Evolutionary conservation across 345 rosid genomes (phyloP).

Genomic region (Aethionema arabicum): DNA sequence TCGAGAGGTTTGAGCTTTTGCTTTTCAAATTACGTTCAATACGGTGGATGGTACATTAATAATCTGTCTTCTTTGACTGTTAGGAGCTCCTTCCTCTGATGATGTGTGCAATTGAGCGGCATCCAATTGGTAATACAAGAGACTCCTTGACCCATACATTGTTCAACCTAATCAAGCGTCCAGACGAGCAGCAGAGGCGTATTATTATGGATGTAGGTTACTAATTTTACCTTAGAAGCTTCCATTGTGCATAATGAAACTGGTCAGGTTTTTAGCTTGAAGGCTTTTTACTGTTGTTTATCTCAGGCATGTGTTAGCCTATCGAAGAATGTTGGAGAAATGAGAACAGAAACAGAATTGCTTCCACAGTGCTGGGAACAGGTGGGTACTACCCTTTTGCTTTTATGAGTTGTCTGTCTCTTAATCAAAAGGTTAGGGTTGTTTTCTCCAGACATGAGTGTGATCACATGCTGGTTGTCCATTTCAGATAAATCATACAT

Average conservation of each 20-base stretch:
- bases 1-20: conserved; percentile 68
- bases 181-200: conserved; percentile 94
- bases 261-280: conserved; percentile 22
- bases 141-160: conserved; percentile 94
- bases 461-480: conserved; percentile 33
- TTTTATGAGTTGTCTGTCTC: conserved; percentile 30
- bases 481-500: conserved; percentile 85
- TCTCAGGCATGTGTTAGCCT: conserved; percentile 92
- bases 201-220: conserved; percentile 91
- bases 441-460: conserved; percentile 16
- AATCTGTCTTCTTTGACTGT: conserved; percentile 11
- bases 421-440: not conserved
- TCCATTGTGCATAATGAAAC: conserved; percentile 15
- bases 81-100: conserved; percentile 98
- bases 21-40: conserved; percentile 8
- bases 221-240: conserved; percentile 29
- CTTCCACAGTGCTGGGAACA: conserved; percentile 99
- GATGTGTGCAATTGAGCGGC: conserved; percentile 99
- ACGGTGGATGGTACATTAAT: conserved; percentile 15
- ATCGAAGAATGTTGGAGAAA: conserved; percentile 93
- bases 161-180: conserved; percentile 93
- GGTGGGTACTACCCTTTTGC: conserved; percentile 48
- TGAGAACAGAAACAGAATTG: conserved; percentile 96
- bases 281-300: conserved; percentile 32
- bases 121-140: conserved; percentile 72